phyloP scores from a whole-genome alignment of 768 basidiomycete genomes.

The Auricularia cornea region DNA sequence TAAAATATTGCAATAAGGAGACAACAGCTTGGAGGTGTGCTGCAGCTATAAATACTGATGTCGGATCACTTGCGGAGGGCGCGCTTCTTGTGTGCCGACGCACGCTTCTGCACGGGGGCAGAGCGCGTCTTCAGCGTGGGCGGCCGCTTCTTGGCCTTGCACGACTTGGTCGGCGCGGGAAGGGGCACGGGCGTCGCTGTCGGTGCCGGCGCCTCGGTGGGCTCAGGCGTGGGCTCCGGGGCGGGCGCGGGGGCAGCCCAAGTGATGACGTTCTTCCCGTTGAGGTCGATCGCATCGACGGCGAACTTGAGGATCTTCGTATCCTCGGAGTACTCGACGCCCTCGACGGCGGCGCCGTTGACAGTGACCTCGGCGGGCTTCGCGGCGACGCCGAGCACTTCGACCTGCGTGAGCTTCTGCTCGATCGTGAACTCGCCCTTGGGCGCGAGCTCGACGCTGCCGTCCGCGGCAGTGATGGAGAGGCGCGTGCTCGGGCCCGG shows the following conservation, averaged over 20 bases:
- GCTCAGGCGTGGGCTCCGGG: neutral
- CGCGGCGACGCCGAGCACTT: slow-evolving; percentile 43
- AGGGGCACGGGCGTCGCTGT: too few relatives aligned
- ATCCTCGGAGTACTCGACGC: slow-evolving; percentile 32
- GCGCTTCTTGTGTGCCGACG: too few relatives aligned
- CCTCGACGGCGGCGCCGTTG: slow-evolving; percentile 25
- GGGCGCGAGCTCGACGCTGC: slow-evolving; percentile 9
- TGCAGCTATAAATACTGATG: too few relatives aligned
- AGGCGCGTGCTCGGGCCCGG: neutral
- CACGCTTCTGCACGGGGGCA: too few relatives aligned
- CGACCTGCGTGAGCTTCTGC: slow-evolving; percentile 44
- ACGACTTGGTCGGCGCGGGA: too few relatives aligned
- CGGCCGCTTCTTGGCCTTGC: too few relatives aligned
- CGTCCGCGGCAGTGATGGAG: neutral
- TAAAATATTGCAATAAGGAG: too few relatives aligned
- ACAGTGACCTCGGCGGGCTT: slow-evolving; percentile 34
- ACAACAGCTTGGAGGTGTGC: too few relatives aligned
- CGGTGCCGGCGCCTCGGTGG: too few relatives aligned
- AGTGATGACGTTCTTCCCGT: slow-evolving; percentile 24
- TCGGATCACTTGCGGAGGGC: too few relatives aligned
- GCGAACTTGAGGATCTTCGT: slow-evolving; percentile 35
- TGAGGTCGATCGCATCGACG: slow-evolving; percentile 35
- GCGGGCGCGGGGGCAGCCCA: slow-evolving; percentile 20
- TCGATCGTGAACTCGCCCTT: slow-evolving; percentile 35
- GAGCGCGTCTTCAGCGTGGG: too few relatives aligned